Evolutionary conservation across 257 asterid genomes (phyloP).

Genomic region (Schizonepeta tenuifolia): DNA sequence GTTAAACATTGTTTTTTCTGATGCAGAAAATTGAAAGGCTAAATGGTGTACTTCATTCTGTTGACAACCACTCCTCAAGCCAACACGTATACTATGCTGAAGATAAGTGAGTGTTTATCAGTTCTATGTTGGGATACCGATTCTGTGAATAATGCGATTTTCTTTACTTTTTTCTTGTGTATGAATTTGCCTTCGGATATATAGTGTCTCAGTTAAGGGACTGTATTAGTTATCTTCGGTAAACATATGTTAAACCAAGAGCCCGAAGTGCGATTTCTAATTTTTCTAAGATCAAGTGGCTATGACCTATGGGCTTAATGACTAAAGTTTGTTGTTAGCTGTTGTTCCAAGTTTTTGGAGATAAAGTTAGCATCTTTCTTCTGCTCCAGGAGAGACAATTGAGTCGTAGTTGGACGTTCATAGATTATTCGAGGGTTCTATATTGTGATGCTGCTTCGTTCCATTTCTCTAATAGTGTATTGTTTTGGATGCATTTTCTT

Average conservation of each 20-base stretch:
- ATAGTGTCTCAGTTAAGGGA: not conserved
- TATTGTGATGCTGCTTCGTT: not conserved
- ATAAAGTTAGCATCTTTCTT: not conserved
- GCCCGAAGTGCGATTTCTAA: not conserved
- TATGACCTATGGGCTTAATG: not conserved
- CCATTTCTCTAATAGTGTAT: not conserved
- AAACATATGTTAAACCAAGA: too few relatives aligned
- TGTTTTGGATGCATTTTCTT: not conserved
- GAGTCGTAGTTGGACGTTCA: not conserved
- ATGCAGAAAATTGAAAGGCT: conserved; percentile 83
- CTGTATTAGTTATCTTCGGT: too few relatives aligned
- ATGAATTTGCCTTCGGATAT: not conserved
- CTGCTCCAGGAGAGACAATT: not conserved
- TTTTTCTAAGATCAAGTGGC: not conserved
- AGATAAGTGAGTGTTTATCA: conserved; percentile 59
- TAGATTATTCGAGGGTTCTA: not conserved
- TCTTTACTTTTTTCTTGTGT: too few relatives aligned
- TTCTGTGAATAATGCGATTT: not conserved
- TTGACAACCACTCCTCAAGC: conserved; percentile 55
- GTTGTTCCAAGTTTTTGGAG: not conserved
- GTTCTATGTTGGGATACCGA: not conserved
- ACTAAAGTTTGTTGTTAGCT: not conserved
- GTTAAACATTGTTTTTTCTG: conserved; percentile 22
- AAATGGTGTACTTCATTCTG: conserved; percentile 56
- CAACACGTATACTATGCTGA: conserved; percentile 74